Conservation (phyloP, 148 eudicot species). For the Tetragonia tetragonoides region DNA sequence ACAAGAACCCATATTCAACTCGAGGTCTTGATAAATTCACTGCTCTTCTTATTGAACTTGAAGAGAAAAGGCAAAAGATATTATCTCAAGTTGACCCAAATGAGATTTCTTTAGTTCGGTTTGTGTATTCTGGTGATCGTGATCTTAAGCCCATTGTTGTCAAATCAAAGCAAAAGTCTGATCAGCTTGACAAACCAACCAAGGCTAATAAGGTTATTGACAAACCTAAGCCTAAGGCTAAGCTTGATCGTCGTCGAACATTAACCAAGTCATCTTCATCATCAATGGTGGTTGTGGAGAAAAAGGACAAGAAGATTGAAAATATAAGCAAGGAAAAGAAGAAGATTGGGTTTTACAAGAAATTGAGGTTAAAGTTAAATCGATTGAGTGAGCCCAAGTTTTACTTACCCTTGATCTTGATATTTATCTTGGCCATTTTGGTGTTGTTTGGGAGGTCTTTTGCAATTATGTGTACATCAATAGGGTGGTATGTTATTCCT, state of each 20-base stretch:
- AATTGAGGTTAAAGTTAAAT: neutral
- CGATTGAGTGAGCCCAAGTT: constrained; percentile 12
- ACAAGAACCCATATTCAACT: constrained; percentile 39
- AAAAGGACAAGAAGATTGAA: neutral
- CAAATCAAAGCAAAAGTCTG: constrained; percentile 15
- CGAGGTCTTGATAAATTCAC: constrained; percentile 40
- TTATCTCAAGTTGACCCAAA: constrained; percentile 27
- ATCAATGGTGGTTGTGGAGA: neutral
- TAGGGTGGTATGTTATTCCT: constrained; percentile 43
- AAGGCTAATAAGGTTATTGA: no score
- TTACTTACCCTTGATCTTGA: constrained; percentile 18
- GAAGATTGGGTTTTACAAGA: neutral
- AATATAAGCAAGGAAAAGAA: neutral
- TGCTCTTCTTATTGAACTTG: constrained; percentile 31
- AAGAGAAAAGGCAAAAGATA: constrained; percentile 28
- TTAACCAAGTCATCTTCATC: constrained; percentile 10
- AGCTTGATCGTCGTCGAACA: neutral
- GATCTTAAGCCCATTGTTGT: constrained; percentile 37
- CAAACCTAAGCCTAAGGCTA: neutral
- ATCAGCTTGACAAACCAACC: no score
- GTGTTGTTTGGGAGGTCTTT: constrained; percentile 32
- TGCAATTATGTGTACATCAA: constrained; percentile 41
- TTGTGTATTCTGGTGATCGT: constrained; percentile 22
- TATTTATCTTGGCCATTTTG: constrained; percentile 27
- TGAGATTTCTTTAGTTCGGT: constrained; percentile 28